Conservation (phyloP, 352 stramenopile species). For the Detonula confervacea region DNA sequence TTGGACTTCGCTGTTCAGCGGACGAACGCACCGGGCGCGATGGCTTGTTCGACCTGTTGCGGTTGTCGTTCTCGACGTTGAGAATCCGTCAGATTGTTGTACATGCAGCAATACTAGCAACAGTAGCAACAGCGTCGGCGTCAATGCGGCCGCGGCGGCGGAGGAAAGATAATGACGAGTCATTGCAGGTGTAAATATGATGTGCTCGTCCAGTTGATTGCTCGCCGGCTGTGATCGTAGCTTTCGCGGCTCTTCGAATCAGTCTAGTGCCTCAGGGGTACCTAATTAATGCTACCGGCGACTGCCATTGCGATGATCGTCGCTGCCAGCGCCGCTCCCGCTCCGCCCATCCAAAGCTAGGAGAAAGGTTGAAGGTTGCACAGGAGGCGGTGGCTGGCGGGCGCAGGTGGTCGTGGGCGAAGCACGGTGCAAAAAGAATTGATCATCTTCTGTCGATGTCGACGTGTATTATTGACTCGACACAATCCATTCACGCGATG, state of each 20-base stretch:
- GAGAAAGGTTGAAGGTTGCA: too few relatives aligned
- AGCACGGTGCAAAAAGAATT: not conserved
- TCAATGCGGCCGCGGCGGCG: conserved; percentile 10
- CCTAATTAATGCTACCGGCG: too few relatives aligned
- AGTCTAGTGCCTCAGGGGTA: too few relatives aligned
- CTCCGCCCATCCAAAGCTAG: too few relatives aligned
- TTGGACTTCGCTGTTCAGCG: conserved; percentile 31
- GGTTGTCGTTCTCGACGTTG: not conserved
- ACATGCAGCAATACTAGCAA: conserved; percentile 10
- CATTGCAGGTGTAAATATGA: too few relatives aligned
- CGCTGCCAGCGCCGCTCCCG: too few relatives aligned
- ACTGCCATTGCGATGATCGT: too few relatives aligned
- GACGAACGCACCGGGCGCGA: conserved; percentile 1
- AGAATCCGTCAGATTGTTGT: conserved; percentile 20
- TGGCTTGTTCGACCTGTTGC: not conserved
- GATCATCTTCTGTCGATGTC: not conserved
- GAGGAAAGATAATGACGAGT: conserved; percentile 13
- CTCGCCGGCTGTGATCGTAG: too few relatives aligned
- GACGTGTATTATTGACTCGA: not conserved
- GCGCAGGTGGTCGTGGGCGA: not conserved
- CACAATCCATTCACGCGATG: too few relatives aligned
- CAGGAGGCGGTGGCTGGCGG: too few relatives aligned
- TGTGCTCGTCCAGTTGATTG: too few relatives aligned
- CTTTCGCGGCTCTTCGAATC: too few relatives aligned
- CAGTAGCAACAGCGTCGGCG: conserved; percentile 3